Evolutionary conservation across 2,329 filamentous ascomycete species (phyloP).

Genomic region (Aspergillus bombycis): DNA sequence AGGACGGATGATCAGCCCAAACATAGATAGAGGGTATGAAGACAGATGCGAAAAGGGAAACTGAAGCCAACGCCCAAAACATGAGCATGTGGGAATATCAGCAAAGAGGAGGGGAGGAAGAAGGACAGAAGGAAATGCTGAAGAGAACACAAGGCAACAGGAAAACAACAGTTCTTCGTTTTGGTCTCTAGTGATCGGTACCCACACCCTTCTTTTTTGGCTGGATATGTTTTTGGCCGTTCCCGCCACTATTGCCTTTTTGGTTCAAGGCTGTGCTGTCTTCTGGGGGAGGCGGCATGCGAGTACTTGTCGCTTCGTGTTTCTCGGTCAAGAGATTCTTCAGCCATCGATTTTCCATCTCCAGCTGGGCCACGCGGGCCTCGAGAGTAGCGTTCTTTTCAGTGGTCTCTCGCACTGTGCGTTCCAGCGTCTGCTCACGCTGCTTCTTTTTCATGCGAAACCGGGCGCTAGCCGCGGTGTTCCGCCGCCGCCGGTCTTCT

Average conservation of each 20-base stretch:
- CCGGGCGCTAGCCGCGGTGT: slow-evolving; percentile 86
- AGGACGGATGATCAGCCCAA: slow-evolving; percentile 11
- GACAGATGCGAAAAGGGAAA: slow-evolving; percentile 17
- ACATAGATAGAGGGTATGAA: slow-evolving; percentile 13
- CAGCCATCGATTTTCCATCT: slow-evolving; percentile 81
- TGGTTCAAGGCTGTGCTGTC: slow-evolving; percentile 22
- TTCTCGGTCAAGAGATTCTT: slow-evolving; percentile 82
- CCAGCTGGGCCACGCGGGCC: slow-evolving; percentile 72
- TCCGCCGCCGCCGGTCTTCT: slow-evolving; percentile 86
- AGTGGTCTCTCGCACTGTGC: slow-evolving; percentile 78
- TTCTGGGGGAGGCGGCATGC: slow-evolving; percentile 27
- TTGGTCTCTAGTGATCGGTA: slow-evolving; percentile 31
- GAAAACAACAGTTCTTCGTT: slow-evolving; percentile 9
- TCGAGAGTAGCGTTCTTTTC: slow-evolving; percentile 79
- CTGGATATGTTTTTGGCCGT: slow-evolving; percentile 41
- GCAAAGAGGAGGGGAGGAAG: slow-evolving; percentile 12
- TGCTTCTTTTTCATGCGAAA: slow-evolving; percentile 98
- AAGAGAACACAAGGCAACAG: slow-evolving; percentile 7
- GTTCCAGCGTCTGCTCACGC: slow-evolving; percentile 82
- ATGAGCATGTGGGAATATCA: neutral
- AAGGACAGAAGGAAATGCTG: slow-evolving; percentile 12
- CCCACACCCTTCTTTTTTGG: slow-evolving; percentile 45
- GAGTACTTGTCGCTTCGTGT: slow-evolving; percentile 54
- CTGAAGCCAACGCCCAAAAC: slow-evolving; percentile 7
- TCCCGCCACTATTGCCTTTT: slow-evolving; percentile 20